Evolutionary conservation across 345 rosid species (phyloP).

Genomic region (Arabidopsis arenosa): DNA sequence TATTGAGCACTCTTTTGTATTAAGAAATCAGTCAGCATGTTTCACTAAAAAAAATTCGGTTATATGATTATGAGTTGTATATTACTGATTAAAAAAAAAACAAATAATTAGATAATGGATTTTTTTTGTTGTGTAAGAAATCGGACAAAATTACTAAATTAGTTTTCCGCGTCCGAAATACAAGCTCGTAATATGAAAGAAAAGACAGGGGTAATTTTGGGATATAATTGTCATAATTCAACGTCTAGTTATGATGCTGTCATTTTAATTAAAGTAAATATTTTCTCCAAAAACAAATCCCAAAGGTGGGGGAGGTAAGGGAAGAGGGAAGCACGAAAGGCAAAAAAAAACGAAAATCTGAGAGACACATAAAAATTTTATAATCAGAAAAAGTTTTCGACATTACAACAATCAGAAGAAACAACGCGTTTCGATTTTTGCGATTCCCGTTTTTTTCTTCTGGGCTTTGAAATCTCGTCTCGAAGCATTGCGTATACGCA

Average conservation of each 20-base stretch:
- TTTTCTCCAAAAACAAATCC: slow-evolving; percentile 39
- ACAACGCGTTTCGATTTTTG: slow-evolving; percentile 26
- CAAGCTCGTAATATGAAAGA: slow-evolving; percentile 14
- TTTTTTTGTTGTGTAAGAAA: slow-evolving; percentile 23
- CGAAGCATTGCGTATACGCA: slow-evolving; percentile 29
- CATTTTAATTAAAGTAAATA: slow-evolving; percentile 42
- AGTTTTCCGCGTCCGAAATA: slow-evolving; percentile 43
- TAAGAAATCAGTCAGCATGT: neutral
- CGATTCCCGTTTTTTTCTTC: neutral
- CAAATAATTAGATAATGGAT: neutral
- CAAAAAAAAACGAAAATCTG: no score
- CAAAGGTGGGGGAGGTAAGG: slow-evolving; percentile 42
- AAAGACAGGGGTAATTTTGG: slow-evolving; percentile 36
- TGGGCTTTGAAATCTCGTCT: slow-evolving; percentile 35
- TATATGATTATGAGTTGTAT: neutral
- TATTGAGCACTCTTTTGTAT: neutral
- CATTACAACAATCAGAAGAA: slow-evolving; percentile 18
- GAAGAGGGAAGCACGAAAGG: slow-evolving; percentile 48
- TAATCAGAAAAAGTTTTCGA: neutral
- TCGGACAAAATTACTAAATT: slow-evolving; percentile 43
- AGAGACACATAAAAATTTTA: neutral
- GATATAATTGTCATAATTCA: slow-evolving; percentile 27
- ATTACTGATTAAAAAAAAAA: neutral
- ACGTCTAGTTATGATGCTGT: slow-evolving; percentile 43
- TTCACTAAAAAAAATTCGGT: neutral